Evolutionary conservation across 2,329 filamentous ascomycete species (phyloP).

Genomic region (Aureobasidium sp.): DNA sequence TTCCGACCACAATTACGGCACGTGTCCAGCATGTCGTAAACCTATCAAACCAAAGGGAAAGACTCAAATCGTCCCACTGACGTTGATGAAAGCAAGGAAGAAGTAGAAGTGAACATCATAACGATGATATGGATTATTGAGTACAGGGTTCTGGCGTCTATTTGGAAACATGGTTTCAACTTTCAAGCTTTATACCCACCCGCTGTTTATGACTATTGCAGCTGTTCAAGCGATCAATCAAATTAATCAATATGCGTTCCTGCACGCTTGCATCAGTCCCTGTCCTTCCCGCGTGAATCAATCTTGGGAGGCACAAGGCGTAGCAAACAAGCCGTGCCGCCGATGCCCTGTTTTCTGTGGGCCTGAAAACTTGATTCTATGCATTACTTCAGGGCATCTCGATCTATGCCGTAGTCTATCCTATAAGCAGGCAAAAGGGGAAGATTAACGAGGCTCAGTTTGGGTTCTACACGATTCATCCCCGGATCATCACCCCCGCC

Average conservation of each 20-base stretch:
- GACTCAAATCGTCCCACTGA: constrained; percentile 45
- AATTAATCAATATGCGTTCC: not conserved
- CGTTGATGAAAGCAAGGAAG: constrained; percentile 36
- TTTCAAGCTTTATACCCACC: constrained; percentile 19
- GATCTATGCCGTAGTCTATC: not conserved
- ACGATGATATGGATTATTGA: not conserved
- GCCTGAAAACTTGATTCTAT: not conserved
- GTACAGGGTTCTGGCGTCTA: constrained; percentile 13
- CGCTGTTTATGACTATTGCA: not conserved
- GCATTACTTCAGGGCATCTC: not conserved
- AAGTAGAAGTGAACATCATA: not conserved
- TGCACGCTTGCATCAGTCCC: not conserved
- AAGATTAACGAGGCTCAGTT: not conserved
- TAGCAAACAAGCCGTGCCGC: not conserved
- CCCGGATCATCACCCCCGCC: constrained; percentile 8
- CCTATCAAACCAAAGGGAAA: constrained; percentile 41
- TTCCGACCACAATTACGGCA: constrained; percentile 46
- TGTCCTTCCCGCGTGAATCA: not conserved
- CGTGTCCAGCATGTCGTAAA: constrained; percentile 56
- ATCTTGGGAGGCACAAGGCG: not conserved
- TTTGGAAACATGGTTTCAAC: constrained; percentile 14
- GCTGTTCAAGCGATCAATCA: not conserved
- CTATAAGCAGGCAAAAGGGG: not conserved
- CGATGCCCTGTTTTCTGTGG: not conserved
- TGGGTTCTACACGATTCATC: not conserved